phyloP scores from a whole-genome alignment of 2,329 filamentous ascomycete species.

The Aspergillus viridinutans region DNA sequence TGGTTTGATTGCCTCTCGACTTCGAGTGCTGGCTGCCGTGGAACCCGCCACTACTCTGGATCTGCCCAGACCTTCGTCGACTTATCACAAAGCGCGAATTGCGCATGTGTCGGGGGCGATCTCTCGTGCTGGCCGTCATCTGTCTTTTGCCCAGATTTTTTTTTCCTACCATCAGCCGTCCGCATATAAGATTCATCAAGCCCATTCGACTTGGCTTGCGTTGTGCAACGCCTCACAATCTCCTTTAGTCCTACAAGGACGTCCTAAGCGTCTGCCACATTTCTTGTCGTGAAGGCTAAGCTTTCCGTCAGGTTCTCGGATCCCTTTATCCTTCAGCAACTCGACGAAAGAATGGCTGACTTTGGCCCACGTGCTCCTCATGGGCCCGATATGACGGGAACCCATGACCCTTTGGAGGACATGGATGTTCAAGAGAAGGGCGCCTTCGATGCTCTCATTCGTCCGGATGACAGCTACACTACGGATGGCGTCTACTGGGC shows the following conservation, averaged over 20 bases:
- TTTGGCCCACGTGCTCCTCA: conserved; percentile 43
- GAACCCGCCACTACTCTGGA: conserved; percentile 10
- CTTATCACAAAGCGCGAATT: conserved; percentile 18
- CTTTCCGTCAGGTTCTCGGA: conserved; percentile 6
- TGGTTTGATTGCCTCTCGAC: conserved; percentile 3
- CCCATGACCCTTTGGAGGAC: conserved; percentile 40
- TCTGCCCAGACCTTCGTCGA: conserved; percentile 11
- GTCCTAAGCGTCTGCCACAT: conserved; percentile 6
- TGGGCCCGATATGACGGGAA: conserved; percentile 45
- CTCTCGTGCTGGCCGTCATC: conserved; percentile 11
- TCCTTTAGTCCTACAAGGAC: conserved; percentile 5
- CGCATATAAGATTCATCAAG: conserved; percentile 15
- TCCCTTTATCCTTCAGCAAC: conserved; percentile 4
- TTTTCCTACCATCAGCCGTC: conserved; percentile 3
- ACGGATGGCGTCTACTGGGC: conserved; percentile 87
- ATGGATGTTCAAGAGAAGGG: conserved; percentile 58
- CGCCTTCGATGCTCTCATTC: conserved; percentile 74
- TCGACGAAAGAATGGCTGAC: conserved; percentile 30
- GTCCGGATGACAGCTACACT: conserved; percentile 84
- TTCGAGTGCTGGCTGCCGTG: conserved; percentile 4
- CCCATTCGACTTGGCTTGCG: conserved; percentile 20
- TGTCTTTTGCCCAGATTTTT: conserved; percentile 15
- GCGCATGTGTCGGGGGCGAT: conserved; percentile 18
- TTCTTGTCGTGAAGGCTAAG: conserved; percentile 11
- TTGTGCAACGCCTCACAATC: conserved; percentile 15